These are phyloP conservation scores for Eutypella sp. DNA, from an alignment of 2,329 filamentous ascomycete genomes.

Conservation along the genomic window DNA sequence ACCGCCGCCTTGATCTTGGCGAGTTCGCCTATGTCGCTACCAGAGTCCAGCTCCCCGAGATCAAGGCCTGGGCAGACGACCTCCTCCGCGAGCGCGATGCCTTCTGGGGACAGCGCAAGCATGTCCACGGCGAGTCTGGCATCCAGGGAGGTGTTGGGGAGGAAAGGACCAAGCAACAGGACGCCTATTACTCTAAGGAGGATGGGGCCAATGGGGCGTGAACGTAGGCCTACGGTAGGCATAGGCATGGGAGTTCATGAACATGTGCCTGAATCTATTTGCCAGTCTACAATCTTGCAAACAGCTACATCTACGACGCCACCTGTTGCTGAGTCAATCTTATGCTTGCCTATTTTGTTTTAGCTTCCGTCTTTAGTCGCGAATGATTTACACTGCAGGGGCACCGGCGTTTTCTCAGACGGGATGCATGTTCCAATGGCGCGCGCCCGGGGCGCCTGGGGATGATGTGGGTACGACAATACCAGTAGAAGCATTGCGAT, in stretches of 20 bases:
- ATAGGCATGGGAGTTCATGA: background rate
- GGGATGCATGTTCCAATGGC: background rate
- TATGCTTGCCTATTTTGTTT: background rate
- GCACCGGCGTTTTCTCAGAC: slow-evolving; percentile 1
- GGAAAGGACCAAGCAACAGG: slow-evolving; percentile 36
- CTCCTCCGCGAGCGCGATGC: slow-evolving; percentile 69
- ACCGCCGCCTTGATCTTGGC: slow-evolving; percentile 66
- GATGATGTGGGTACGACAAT: no score
- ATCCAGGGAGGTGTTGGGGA: slow-evolving; percentile 33
- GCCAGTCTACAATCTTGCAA: background rate
- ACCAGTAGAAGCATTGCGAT: no score
- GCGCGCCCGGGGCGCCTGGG: no score
- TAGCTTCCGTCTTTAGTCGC: background rate
- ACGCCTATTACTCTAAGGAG: slow-evolving; percentile 42
- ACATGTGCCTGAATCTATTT: background rate
- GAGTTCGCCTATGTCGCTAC: slow-evolving; percentile 81
- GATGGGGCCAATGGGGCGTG: background rate
- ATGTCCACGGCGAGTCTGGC: slow-evolving; percentile 43
- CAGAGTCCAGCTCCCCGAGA: slow-evolving; percentile 70
- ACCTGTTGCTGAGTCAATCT: background rate
- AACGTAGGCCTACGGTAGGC: background rate
- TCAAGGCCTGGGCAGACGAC: slow-evolving; percentile 72
- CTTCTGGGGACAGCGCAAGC: slow-evolving; percentile 59
- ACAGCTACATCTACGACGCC: background rate
- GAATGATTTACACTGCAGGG: background rate